phyloP scores from a whole-genome alignment of 257 asterid genomes.

The Fraxinus quadrangulata region DNA sequence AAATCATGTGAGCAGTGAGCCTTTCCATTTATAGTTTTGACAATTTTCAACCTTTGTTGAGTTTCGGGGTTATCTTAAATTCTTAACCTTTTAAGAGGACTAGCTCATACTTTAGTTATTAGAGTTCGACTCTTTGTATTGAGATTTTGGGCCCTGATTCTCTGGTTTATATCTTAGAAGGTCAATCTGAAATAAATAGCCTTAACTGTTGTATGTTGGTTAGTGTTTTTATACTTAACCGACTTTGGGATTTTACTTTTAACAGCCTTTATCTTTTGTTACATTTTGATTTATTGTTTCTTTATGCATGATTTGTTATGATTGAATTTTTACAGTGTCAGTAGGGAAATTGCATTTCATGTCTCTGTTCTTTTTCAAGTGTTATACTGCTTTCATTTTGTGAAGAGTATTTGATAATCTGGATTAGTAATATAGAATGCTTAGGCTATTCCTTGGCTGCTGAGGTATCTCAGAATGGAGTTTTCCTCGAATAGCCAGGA shows the following conservation, averaged over 20 bases:
- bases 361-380: slow-evolving; percentile 10
- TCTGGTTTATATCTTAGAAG: too few relatives aligned
- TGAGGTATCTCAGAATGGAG: neutral
- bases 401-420: neutral
- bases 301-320: neutral
- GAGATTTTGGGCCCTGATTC: neutral
- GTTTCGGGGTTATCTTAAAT: neutral
- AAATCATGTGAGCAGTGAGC: slow-evolving; percentile 49
- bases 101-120: neutral
- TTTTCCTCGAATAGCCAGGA: slow-evolving; percentile 3
- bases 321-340: neutral
- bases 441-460: neutral
- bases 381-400: neutral
- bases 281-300: neutral
- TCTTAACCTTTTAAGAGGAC: neutral
- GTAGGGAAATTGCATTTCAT: neutral
- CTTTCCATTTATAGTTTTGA: neutral
- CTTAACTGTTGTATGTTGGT: neutral
- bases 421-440: slow-evolving; percentile 3
- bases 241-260: neutral
- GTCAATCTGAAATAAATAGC: too few relatives aligned
- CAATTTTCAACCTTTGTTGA: neutral
- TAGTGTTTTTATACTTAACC: too few relatives aligned
- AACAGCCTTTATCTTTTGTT: neutral
- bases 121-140: neutral